Evolutionary conservation across 192 early-diverging fungal species (phyloP).

Genomic region (Physocladia obscura): DNA sequence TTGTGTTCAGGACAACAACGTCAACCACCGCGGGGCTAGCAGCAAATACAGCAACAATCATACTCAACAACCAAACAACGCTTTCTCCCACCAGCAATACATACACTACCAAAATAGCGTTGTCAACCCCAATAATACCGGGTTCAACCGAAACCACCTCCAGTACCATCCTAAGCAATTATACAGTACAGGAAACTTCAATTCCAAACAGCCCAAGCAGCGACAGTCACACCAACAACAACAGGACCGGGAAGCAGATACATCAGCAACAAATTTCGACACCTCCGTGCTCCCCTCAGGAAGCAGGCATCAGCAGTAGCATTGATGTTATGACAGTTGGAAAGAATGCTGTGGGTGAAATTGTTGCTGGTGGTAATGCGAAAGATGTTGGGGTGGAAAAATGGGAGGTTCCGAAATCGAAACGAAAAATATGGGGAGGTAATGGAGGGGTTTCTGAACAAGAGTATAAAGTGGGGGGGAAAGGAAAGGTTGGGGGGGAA

Average conservation of each 20-base stretch:
- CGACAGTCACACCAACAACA: background rate
- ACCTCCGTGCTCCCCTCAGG: background rate
- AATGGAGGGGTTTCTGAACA: too few relatives aligned
- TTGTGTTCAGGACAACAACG: conserved; percentile 11
- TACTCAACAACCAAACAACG: conserved; percentile 18
- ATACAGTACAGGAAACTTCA: background rate
- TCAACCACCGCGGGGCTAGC: conserved; percentile 31
- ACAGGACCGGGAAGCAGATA: too few relatives aligned
- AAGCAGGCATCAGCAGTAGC: background rate
- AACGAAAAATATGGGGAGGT: conserved; percentile 4
- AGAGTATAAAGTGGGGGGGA: too few relatives aligned
- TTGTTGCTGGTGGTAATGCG: conserved; percentile 22
- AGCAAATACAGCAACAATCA: conserved; percentile 17
- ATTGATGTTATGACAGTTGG: background rate
- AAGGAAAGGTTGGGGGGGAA: too few relatives aligned
- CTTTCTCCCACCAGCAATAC: background rate
- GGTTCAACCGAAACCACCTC: conserved; percentile 25
- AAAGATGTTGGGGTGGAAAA: conserved; percentile 15
- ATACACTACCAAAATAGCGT: conserved; percentile 16
- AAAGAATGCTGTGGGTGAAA: conserved; percentile 2
- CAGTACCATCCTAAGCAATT: background rate
- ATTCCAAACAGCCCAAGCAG: background rate
- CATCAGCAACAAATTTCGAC: too few relatives aligned
- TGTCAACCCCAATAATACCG: conserved; percentile 32
- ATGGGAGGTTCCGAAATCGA: conserved; percentile 25